Percentiles rank a stretch among this genome's conserved stretches.
phyloP scores from a whole-genome alignment of 306 rosid species.

The Parietaria judaica region DNA sequence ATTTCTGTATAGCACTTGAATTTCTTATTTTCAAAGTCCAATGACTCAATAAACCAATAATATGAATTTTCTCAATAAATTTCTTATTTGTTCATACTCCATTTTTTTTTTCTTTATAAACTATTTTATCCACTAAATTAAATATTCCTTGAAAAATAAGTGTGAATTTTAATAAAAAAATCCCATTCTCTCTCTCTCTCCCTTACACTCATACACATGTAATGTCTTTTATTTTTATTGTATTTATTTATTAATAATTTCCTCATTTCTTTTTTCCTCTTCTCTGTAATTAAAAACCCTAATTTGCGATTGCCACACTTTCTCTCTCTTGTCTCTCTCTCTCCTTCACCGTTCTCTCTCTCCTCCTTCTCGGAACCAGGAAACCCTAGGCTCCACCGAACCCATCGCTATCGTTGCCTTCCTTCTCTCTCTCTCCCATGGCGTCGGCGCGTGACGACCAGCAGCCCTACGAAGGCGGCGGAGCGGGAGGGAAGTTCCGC shows the following conservation, averaged over 20 bases:
- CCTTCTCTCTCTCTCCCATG: constrained; percentile 35
- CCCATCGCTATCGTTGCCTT: constrained; percentile 7
- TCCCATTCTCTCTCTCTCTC: neutral
- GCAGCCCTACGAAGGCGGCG: constrained; percentile 44
- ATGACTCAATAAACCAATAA: too few relatives aligned
- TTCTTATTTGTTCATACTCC: too few relatives aligned
- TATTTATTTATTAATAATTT: neutral
- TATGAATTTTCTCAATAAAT: too few relatives aligned
- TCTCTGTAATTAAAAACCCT: constrained; percentile 43
- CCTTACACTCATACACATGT: neutral
- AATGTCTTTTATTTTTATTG: neutral
- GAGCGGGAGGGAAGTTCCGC: constrained; percentile 81
- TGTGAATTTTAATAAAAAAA: neutral
- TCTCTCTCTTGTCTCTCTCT: constrained; percentile 3
- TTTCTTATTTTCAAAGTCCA: too few relatives aligned
- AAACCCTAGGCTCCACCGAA: constrained; percentile 16
- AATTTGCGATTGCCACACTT: constrained; percentile 18
- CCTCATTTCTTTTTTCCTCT: neutral
- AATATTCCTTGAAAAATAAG: too few relatives aligned
- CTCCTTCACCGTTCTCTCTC: constrained; percentile 12
- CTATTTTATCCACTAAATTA: too few relatives aligned
- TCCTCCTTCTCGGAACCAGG: constrained; percentile 14
- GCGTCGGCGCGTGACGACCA: constrained; percentile 57
- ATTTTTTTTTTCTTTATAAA: too few relatives aligned
- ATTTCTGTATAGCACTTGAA: too few relatives aligned